Evolutionary conservation across 306 rosid genomes (phyloP).

Genomic region (Parietaria judaica): DNA sequence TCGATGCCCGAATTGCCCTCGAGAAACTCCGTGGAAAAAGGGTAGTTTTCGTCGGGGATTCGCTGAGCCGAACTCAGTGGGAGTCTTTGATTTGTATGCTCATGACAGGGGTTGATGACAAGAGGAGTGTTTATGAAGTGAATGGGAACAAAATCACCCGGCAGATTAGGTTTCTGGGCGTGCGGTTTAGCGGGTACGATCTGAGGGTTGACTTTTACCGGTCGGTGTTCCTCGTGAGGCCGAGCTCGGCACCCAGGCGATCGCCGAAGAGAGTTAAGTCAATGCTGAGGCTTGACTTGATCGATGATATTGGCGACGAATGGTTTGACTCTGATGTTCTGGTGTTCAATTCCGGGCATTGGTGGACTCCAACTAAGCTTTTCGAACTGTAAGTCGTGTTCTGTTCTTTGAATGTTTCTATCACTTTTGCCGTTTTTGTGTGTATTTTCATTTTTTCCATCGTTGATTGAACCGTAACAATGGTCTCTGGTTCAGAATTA

Average conservation of each 20-base stretch:
- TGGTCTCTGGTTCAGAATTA: too few species aligned
- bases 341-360: conserved; percentile 82
- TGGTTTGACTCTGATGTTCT: conserved; percentile 86
- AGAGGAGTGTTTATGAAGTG: conserved; percentile 66
- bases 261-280: conserved; percentile 71
- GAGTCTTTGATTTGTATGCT: conserved; percentile 83
- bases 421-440: neutral
- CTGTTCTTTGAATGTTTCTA: conserved; percentile 8
- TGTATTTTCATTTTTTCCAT: neutral
- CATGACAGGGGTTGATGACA: conserved; percentile 72
- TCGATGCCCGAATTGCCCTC: conserved; percentile 39
- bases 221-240: conserved; percentile 66
- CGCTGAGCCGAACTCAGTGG: conserved; percentile 92
- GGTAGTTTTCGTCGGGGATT: conserved; percentile 83
- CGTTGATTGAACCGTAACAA: neutral
- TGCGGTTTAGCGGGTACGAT: conserved; percentile 44
- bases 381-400: conserved; percentile 59
- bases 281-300: conserved; percentile 49
- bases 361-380: conserved; percentile 84
- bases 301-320: conserved; percentile 66
- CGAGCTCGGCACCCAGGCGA: conserved; percentile 37
- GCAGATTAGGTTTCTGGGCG: conserved; percentile 58
- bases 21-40: conserved; percentile 68
- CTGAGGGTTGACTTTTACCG: conserved; percentile 72
- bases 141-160: conserved; percentile 62